Conservation (phyloP, 805 yeast genomes). For the Candida broadrunensis region DNA sequence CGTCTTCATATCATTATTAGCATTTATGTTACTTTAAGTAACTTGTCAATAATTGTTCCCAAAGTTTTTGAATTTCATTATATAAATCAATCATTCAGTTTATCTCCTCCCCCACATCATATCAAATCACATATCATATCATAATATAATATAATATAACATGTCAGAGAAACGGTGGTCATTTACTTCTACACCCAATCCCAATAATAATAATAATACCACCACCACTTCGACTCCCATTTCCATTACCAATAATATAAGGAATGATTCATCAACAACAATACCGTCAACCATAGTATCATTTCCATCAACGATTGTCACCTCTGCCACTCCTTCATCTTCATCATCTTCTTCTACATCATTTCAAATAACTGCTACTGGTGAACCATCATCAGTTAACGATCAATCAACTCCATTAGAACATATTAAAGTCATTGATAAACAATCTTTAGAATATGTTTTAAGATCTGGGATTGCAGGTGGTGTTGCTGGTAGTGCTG, state of each 20-base stretch:
- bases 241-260: background rate
- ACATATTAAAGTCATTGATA: conserved; percentile 45
- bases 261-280: background rate
- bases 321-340: background rate
- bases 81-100: no score
- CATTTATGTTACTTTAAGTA: no score
- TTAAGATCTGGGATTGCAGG: conserved; percentile 88
- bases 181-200: background rate
- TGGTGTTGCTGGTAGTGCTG: conserved; percentile 94
- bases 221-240: background rate
- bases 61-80: no score
- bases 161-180: background rate
- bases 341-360: background rate
- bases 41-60: no score
- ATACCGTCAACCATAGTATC: background rate
- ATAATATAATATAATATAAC: no score
- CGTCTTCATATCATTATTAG: no score
- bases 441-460: conserved; percentile 74
- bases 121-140: no score
- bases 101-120: no score
- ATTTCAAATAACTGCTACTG: background rate
- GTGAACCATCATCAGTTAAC: conserved; percentile 8
- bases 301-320: background rate
- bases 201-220: background rate
- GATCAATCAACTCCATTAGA: conserved; percentile 29